A percentile compares a stretch with the other conserved stretches of the same genome.
phyloP scores from a whole-genome alignment of 306 rosid genomes.

The Cicer arietinum region DNA sequence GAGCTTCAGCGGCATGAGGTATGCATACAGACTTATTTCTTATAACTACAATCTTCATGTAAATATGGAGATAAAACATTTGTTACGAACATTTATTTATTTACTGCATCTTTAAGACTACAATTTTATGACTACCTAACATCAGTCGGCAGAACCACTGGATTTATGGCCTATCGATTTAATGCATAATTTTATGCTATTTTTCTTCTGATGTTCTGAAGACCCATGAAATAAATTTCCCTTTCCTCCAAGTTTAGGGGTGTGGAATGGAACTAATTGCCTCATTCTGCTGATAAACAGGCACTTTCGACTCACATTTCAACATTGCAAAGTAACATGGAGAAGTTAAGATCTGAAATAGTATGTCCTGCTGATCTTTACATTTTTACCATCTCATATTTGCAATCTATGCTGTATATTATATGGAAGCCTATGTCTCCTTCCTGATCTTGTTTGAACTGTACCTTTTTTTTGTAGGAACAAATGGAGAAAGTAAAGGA shows the following conservation, averaged over 20 bases:
- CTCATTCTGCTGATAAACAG: conserved; percentile 54
- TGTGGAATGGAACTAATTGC: neutral
- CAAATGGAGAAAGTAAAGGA: conserved; percentile 82
- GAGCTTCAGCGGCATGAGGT: conserved; percentile 97
- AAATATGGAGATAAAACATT: conserved; percentile 18
- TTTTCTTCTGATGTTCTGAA: conserved; percentile 13
- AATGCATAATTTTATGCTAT: neutral
- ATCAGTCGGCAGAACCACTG: conserved; percentile 7
- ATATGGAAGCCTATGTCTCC: conserved; percentile 12
- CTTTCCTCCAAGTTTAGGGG: neutral
- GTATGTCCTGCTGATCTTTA: conserved; percentile 54
- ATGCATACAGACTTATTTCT: conserved; percentile 32
- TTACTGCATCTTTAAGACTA: conserved; percentile 19
- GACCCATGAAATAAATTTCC: conserved; percentile 1
- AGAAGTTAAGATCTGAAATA: conserved; percentile 69
- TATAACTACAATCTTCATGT: conserved; percentile 21
- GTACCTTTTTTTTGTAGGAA: conserved; percentile 53
- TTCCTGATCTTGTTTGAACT: conserved; percentile 36
- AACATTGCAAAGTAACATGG: conserved; percentile 66
- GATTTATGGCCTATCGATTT: neutral
- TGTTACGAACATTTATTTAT: neutral
- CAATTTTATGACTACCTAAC: conserved; percentile 11
- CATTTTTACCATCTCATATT: conserved; percentile 9
- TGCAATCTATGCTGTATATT: conserved; percentile 34
- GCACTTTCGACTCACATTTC: conserved; percentile 78